Conservation (phyloP, 495 filamentous ascomycete genomes). For the Xylaria intraflava region DNA sequence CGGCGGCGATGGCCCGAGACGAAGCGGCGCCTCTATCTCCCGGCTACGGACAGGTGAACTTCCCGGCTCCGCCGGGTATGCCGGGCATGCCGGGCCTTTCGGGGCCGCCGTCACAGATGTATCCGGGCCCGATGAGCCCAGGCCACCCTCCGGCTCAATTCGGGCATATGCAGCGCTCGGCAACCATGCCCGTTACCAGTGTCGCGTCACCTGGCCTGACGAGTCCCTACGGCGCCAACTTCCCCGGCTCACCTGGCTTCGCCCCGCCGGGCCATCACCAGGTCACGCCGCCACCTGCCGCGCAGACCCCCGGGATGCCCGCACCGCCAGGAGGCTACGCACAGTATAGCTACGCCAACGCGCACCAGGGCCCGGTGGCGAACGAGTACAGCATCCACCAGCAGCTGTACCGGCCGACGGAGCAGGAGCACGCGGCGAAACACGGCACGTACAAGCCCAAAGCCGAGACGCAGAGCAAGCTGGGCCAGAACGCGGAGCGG, state of each 20-base stretch:
- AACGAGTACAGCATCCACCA: conserved; percentile 63
- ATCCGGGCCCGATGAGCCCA: conserved; percentile 13
- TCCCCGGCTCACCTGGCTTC: conserved; percentile 33
- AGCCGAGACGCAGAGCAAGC: conserved; percentile 45
- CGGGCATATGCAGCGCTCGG: conserved; percentile 32
- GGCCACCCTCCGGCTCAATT: conserved; percentile 21
- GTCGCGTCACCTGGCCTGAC: conserved; percentile 23
- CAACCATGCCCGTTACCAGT: conserved; percentile 35
- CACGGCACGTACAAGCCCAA: conserved; percentile 41
- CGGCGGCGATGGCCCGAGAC: conserved; percentile 61
- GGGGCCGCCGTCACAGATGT: conserved; percentile 31
- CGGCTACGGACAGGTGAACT: conserved; percentile 29
- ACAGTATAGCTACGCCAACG: conserved; percentile 46
- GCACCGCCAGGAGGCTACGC: conserved; percentile 47
- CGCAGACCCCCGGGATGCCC: conserved; percentile 24
- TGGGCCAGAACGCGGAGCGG: conserved; percentile 62
- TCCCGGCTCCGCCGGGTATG: conserved; percentile 29
- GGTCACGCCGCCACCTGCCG: conserved; percentile 15
- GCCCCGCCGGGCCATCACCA: conserved; percentile 24
- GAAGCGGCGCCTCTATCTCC: conserved; percentile 45
- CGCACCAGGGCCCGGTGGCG: conserved; percentile 20
- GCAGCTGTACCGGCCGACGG: conserved; percentile 71
- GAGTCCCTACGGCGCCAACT: conserved; percentile 36
- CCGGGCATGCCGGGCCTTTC: conserved; percentile 29
- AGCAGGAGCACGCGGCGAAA: conserved; percentile 45